These are phyloP conservation scores for Rhynchospora breviuscula DNA, from an alignment of 176 grass and related monocot genomes.

Conservation along the genomic window DNA sequence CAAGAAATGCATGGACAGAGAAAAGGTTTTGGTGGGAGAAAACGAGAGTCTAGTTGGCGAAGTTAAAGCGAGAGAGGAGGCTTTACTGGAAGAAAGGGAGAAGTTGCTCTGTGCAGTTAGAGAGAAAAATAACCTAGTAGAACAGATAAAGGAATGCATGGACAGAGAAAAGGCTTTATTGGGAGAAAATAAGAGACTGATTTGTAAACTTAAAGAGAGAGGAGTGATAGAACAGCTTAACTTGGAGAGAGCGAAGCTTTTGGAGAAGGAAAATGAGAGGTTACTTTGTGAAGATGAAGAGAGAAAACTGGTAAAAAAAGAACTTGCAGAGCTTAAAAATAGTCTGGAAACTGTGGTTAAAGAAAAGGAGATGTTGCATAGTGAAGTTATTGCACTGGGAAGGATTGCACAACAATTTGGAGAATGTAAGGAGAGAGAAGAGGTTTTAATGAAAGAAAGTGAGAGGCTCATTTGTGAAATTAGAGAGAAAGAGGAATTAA, in stretches of 20 bases:
- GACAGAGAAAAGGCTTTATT: slow-evolving; percentile 46
- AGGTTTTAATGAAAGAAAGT: slow-evolving; percentile 45
- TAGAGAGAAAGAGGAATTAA: slow-evolving; percentile 36
- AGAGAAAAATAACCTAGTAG: slow-evolving; percentile 39
- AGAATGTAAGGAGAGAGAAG: slow-evolving; percentile 47
- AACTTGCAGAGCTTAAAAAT: slow-evolving; percentile 30
- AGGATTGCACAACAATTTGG: slow-evolving; percentile 43
- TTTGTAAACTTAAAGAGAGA: slow-evolving; percentile 29
- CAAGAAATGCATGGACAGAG: slow-evolving; percentile 49
- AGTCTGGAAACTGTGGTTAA: slow-evolving; percentile 23
- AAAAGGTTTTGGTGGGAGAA: slow-evolving; percentile 43
- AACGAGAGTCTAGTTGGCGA: slow-evolving; percentile 30
- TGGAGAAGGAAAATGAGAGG: slow-evolving; percentile 40
- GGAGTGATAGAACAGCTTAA: slow-evolving; percentile 36
- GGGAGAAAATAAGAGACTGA: slow-evolving; percentile 51
- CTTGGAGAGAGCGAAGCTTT: slow-evolving; percentile 30
- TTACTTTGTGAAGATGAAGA: slow-evolving; percentile 30
- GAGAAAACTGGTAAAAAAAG: slow-evolving; percentile 36
- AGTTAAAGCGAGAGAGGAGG: slow-evolving; percentile 31
- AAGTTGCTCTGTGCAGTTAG: slow-evolving; percentile 37
- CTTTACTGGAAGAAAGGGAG: slow-evolving; percentile 36
- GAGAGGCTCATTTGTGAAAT: slow-evolving; percentile 30
- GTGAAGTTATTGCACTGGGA: slow-evolving; percentile 28
- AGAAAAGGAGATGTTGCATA: slow-evolving; percentile 43
- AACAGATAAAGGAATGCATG: slow-evolving; percentile 46